phyloP scores from a whole-genome alignment of 306 rosid genomes.

The Dicorynia guianensis region DNA sequence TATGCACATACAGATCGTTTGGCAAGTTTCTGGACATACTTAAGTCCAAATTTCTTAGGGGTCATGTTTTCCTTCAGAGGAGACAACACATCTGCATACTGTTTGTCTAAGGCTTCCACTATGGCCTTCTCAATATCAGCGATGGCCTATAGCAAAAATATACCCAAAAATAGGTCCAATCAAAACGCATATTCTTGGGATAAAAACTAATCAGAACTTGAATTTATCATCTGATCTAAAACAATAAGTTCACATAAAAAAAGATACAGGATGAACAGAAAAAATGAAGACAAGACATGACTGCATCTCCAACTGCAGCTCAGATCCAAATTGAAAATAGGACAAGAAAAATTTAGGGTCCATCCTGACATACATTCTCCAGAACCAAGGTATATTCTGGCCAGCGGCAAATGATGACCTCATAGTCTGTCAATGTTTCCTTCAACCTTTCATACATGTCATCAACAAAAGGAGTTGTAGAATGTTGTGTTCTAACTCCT shows the following conservation, averaged over 20 bases:
- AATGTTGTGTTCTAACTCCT: slow-evolving; percentile 92
- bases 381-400: slow-evolving; percentile 86
- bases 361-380: slow-evolving; percentile 71
- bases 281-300: slow-evolving; percentile 21
- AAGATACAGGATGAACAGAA: background rate
- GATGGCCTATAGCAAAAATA: slow-evolving; percentile 65
- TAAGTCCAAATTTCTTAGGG: slow-evolving; percentile 95
- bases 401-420: slow-evolving; percentile 96
- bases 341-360: slow-evolving; percentile 19
- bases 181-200: background rate
- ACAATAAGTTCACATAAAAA: background rate
- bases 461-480: slow-evolving; percentile 96
- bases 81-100: slow-evolving; percentile 91
- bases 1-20: slow-evolving; percentile 73
- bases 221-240: background rate
- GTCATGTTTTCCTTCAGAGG: slow-evolving; percentile 86
- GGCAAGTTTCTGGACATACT: slow-evolving; percentile 95
- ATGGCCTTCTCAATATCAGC: slow-evolving; percentile 90
- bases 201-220: too few species aligned
- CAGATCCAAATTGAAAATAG: background rate
- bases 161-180: background rate
- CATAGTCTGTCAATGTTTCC: slow-evolving; percentile 84
- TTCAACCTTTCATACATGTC: slow-evolving; percentile 93
- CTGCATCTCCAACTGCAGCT: background rate
- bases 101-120: slow-evolving; percentile 92